Evolutionary conservation across 257 asterid genomes (phyloP).

Genomic region (Ophiorrhiza pumila): DNA sequence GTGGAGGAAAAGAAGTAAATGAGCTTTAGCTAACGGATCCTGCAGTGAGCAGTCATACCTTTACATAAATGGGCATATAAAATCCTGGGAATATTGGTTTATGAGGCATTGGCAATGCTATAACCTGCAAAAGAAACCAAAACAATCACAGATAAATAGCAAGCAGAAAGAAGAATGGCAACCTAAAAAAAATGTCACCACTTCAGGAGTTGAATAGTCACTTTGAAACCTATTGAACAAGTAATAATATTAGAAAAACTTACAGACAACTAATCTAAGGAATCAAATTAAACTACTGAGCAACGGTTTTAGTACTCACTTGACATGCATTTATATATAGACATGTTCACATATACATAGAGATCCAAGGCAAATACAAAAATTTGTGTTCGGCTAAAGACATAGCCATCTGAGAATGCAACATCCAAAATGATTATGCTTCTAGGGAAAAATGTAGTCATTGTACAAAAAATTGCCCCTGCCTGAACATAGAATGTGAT

Average conservation of each 20-base stretch:
- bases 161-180: neutral
- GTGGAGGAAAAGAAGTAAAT: neutral
- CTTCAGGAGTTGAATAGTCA: neutral
- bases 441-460: too few species aligned
- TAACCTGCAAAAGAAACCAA: constrained; percentile 48
- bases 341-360: neutral
- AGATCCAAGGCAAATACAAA: too few species aligned
- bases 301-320: neutral
- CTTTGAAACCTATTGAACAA: neutral
- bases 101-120: constrained; percentile 65
- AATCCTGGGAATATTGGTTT: constrained; percentile 93
- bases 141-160: neutral
- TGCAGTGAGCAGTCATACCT: constrained; percentile 46
- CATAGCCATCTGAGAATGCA: neutral
- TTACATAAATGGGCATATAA: constrained; percentile 90
- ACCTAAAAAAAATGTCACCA: neutral
- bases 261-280: neutral
- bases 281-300: neutral
- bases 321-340: neutral
- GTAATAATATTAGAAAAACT: neutral
- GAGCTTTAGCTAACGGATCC: neutral
- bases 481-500: neutral
- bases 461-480: too few species aligned
- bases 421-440: neutral
- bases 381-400: too few species aligned